These are phyloP conservation scores for Jaltomata sinuosa DNA, from an alignment of 257 asterid genomes.

Conservation along the genomic window DNA sequence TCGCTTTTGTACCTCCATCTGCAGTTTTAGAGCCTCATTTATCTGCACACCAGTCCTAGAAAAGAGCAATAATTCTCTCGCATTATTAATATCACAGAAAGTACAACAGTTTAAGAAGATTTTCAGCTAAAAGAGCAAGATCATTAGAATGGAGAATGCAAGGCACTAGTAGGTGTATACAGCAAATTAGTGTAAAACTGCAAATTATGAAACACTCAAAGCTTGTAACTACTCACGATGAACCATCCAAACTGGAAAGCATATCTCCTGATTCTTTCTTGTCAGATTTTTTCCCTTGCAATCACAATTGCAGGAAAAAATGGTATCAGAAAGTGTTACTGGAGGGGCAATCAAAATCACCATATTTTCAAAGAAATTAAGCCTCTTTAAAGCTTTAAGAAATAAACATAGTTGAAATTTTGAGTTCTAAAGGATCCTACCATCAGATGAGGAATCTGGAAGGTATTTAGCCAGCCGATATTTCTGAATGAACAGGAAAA, in stretches of 20 bases:
- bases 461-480: conserved; percentile 98
- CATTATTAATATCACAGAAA: background rate
- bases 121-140: background rate
- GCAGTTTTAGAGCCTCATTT: conserved; percentile 92
- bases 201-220: background rate
- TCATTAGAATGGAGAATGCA: background rate
- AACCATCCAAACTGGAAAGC: conserved; percentile 76
- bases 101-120: background rate
- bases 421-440: conserved; percentile 28
- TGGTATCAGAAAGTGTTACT: background rate
- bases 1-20: conserved; percentile 99
- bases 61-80: background rate
- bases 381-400: background rate
- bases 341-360: background rate
- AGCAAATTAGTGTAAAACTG: background rate
- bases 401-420: background rate
- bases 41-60: conserved; percentile 80
- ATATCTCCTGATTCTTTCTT: conserved; percentile 76
- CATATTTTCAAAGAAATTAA: background rate
- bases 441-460: conserved; percentile 93
- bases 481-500: conserved; percentile 44
- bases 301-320: conserved; percentile 11
- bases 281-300: conserved; percentile 65
- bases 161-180: background rate
- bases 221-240: conserved; percentile 59